Conservation (phyloP, 768 basidiomycete genomes). For the Suillus decipiens region DNA sequence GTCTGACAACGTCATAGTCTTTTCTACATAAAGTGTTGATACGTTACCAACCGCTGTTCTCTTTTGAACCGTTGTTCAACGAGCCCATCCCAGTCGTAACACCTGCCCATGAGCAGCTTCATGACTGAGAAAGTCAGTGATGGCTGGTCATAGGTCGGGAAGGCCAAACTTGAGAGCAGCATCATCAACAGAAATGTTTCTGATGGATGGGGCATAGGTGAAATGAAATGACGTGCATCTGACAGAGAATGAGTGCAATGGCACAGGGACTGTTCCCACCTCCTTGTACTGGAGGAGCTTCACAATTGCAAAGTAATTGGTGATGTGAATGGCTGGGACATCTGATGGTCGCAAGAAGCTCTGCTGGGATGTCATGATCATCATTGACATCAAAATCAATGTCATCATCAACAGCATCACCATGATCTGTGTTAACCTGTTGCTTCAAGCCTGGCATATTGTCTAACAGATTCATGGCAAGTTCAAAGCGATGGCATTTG, state of each 20-base stretch:
- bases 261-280: conserved; percentile 6
- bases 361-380: neutral
- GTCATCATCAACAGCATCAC: conserved; percentile 1
- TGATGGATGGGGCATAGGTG: conserved; percentile 22
- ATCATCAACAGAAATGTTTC: conserved; percentile 23
- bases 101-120: too few species aligned
- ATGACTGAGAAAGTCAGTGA: too few species aligned
- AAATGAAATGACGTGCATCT: conserved; percentile 27
- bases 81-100: too few species aligned
- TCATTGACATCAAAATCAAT: conserved; percentile 11
- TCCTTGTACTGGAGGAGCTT: neutral
- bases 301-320: conserved; percentile 5
- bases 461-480: neutral
- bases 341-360: neutral
- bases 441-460: conserved; percentile 25
- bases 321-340: neutral
- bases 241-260: conserved; percentile 21
- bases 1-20: too few species aligned
- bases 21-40: too few species aligned
- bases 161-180: conserved; percentile 15
- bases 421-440: conserved; percentile 24
- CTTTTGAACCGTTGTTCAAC: too few species aligned
- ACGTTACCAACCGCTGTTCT: too few species aligned
- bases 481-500: conserved; percentile 2
- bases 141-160: conserved; percentile 13